Evolutionary conservation across 306 rosid genomes (phyloP), one percentile per base, ranked within the genome.

Genomic region (Prunus davidiana): DNA sequence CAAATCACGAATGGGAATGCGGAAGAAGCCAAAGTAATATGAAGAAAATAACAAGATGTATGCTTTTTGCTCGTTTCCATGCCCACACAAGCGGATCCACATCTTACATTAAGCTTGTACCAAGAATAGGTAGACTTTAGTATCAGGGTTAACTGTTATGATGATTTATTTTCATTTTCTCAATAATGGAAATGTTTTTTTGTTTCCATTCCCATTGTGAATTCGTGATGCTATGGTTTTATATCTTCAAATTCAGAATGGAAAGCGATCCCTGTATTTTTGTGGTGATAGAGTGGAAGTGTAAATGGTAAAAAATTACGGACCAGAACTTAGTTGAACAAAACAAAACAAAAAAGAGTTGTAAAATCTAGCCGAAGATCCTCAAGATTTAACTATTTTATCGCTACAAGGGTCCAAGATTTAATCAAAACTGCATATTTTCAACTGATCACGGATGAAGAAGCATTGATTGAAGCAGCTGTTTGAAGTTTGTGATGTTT

Each of bases 1-100:
- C 54, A 92, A 88, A 86, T 95, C 99, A 20, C 86, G 97, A 78
- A 92, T 92, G 99, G 98, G 99, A 30, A 87, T 87, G 97, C 90
- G 98, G 25, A 92, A 84, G 96, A 90, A 89, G 87, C 78, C 83
- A 2, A 85, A 89, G 84, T 95, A 80, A 87, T 10, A 28, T 54
- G 12, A 64, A 22, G 55, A 55, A 32, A 43, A 56, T 30, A 18
- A 45, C 45, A 2, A 61, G 70, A 70, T 45, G 7, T 10, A 32
- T 7, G 38, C 2, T 4, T 8, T 69, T 69, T 10, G 6, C 69
- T 18, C 14, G 32, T 9, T 64, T 64, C 69, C 49, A 1, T 19
- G 12, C 20, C 34, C 12, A 6, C 43, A 6, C 24, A 28, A 63
- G 67, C 38, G 25, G 15, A 72, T 56, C 52, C 76, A 38, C 54